These are phyloP conservation scores for Botrytis tulipae DNA, from an alignment of 2,329 filamentous ascomycete species.

Conservation along the genomic window DNA sequence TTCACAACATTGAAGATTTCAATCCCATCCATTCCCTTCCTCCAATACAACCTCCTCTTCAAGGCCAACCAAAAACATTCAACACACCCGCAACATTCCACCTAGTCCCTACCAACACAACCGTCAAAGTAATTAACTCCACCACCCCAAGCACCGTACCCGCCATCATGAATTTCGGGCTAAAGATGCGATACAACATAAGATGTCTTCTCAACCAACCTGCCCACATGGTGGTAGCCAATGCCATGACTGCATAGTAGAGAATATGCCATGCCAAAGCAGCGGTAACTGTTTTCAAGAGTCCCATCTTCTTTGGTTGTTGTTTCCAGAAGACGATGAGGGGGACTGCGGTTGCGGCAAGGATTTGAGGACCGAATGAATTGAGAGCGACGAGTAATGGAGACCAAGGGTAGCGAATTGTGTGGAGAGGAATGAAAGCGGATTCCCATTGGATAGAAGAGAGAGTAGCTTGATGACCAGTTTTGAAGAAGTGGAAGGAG, in stretches of 20 bases:
- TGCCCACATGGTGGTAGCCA: slow-evolving; percentile 89
- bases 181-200: slow-evolving; percentile 95
- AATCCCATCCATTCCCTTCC: background rate
- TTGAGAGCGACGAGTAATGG: slow-evolving; percentile 81
- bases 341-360: slow-evolving; percentile 77
- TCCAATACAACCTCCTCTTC: background rate
- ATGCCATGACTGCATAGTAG: slow-evolving; percentile 78
- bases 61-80: slow-evolving; percentile 77
- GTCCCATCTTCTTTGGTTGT: slow-evolving; percentile 60
- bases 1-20: background rate
- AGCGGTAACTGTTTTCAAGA: slow-evolving; percentile 59
- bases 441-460: slow-evolving; percentile 93
- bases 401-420: slow-evolving; percentile 84
- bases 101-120: slow-evolving; percentile 72
- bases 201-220: slow-evolving; percentile 84
- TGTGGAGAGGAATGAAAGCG: slow-evolving; percentile 84
- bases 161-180: slow-evolving; percentile 84
- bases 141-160: slow-evolving; percentile 69
- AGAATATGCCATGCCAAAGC: slow-evolving; percentile 72
- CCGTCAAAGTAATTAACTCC: slow-evolving; percentile 68
- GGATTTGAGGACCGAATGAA: slow-evolving; percentile 83
- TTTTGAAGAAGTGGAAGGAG: slow-evolving; percentile 96
- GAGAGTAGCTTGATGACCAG: slow-evolving; percentile 87
- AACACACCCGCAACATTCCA: slow-evolving; percentile 75
- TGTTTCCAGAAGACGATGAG: slow-evolving; percentile 87